phyloP scores from a whole-genome alignment of 805 yeast genomes.

The Metschnikowia drakensbergensis region DNA sequence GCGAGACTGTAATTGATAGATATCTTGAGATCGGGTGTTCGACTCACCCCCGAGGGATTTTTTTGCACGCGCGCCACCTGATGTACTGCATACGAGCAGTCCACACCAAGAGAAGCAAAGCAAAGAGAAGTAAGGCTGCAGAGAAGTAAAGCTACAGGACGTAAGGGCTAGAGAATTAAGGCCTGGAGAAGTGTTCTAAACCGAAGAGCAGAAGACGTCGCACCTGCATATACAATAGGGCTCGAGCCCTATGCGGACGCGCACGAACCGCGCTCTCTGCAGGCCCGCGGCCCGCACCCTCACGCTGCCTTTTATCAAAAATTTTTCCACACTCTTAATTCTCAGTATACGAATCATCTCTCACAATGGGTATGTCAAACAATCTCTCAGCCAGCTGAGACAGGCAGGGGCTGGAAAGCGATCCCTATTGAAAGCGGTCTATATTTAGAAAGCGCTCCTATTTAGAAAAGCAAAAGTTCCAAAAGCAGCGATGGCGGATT shows the following conservation, averaged over 20 bases:
- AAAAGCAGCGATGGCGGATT: too few relatives aligned
- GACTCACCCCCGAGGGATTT: slow-evolving; percentile 49
- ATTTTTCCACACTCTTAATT: slow-evolving; percentile 13
- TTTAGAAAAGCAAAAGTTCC: too few relatives aligned
- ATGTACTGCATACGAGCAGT: slow-evolving; percentile 11
- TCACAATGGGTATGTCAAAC: slow-evolving; percentile 21
- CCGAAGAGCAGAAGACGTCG: too few relatives aligned
- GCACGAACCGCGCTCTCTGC: background rate
- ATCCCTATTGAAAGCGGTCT: background rate
- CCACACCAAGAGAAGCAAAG: slow-evolving; percentile 16
- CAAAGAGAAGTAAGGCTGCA: too few relatives aligned
- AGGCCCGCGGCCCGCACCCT: background rate
- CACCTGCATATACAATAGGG: slow-evolving; percentile 4
- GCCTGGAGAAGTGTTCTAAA: too few relatives aligned
- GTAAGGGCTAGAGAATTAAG: too few relatives aligned
- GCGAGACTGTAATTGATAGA: slow-evolving; percentile 46
- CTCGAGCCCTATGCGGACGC: slow-evolving; percentile 9
- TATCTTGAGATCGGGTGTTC: slow-evolving; percentile 50
- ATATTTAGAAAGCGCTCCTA: too few relatives aligned
- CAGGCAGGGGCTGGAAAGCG: background rate
- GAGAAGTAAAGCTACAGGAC: too few relatives aligned
- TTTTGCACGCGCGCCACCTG: slow-evolving; percentile 7
- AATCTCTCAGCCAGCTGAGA: too few relatives aligned
- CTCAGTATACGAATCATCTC: slow-evolving; percentile 15
- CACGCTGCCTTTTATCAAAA: slow-evolving; percentile 13